A percentile compares a stretch with the other conserved stretches of the same genome.
Evolutionary conservation across 129 eudicot genomes (phyloP).

Genomic region (Lactuca sativa): DNA sequence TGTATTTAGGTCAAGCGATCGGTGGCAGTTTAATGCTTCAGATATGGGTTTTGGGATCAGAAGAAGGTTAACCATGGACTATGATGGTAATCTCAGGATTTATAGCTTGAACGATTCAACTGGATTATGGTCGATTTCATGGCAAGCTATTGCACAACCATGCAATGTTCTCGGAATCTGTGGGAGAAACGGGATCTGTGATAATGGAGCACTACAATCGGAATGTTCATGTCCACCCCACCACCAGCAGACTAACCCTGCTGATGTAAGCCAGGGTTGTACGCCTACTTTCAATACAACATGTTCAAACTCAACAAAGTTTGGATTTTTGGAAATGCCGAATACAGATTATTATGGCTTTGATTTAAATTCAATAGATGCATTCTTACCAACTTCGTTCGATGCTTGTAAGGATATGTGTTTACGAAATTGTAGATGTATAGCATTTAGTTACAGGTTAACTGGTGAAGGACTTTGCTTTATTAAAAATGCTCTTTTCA

Average conservation of each 20-base stretch:
- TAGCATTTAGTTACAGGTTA: constrained; percentile 44
- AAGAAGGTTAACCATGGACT: constrained; percentile 51
- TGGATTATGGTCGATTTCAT: constrained; percentile 32
- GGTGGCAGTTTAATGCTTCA: constrained; percentile 28
- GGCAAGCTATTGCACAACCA: not conserved
- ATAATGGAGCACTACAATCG: constrained; percentile 31
- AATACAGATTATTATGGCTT: constrained; percentile 55
- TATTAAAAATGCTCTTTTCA: constrained; percentile 42
- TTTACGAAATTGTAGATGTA: constrained; percentile 39
- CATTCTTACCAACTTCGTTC: not conserved
- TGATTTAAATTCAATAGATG: constrained; percentile 29
- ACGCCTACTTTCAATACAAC: constrained; percentile 32
- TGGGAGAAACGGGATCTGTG: constrained; percentile 4
- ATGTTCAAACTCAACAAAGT: constrained; percentile 14
- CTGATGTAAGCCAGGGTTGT: constrained; percentile 47
- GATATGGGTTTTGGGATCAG: constrained; percentile 40
- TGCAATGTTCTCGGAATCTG: constrained; percentile 38
- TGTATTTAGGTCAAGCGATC: constrained; percentile 37
- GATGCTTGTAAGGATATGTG: constrained; percentile 42
- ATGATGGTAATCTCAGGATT: constrained; percentile 56
- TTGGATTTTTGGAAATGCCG: constrained; percentile 40
- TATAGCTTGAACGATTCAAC: constrained; percentile 44
- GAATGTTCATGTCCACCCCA: constrained; percentile 53
- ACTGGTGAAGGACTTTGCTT: constrained; percentile 44
- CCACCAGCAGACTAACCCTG: constrained; percentile 13